Evolutionary conservation across 176 grass and related monocot species (phyloP), one percentile per base, ranked within the genome.

Genomic region (Carex parvula): DNA sequence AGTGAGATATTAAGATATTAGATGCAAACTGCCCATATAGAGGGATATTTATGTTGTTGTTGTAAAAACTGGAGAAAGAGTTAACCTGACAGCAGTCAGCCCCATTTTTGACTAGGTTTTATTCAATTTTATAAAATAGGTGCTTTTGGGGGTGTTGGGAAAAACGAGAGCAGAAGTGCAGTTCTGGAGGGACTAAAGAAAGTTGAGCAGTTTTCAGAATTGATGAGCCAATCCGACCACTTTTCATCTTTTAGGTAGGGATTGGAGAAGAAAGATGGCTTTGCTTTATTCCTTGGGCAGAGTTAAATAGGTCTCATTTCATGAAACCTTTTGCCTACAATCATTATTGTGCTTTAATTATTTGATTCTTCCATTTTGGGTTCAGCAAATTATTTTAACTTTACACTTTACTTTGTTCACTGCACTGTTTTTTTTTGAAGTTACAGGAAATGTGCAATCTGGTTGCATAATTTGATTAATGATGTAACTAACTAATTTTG

Each of bases 141-240:
- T 0, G n/a, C 70, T 24, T 74, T 52, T 4, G 37, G 41, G 70
- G 48, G 72, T 77, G 72, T 77, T 77, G 48, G 72, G 72, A 77
- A 77, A 70, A 56, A 56, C 56, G 50, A 77, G 48, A 22, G 50
- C 72, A 77, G 72, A 77, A 32, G 50, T 77, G 48, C 72, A 77
- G 46, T 77, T 77, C 63, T 81, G 79, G 79, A 63, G 79, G 79
- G 79, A 81, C 79, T 81, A 60, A 35, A 81, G 16, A 81, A 81
- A 62, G 78, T 39, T 59, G 55, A 81, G 9, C 18, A 41, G 78
- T 81, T 81, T 44, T 77, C 50, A 50, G 15, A 77, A 52, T 62
- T 59, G 13, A 81, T 60, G 56, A 81, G 32, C 14, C 29, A 81
- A 81, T 79, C 52, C 21, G 17, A 81, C 79, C 11, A 48, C 33